Conservation (phyloP, 129 eudicot genomes). For the Solidago caesia region DNA sequence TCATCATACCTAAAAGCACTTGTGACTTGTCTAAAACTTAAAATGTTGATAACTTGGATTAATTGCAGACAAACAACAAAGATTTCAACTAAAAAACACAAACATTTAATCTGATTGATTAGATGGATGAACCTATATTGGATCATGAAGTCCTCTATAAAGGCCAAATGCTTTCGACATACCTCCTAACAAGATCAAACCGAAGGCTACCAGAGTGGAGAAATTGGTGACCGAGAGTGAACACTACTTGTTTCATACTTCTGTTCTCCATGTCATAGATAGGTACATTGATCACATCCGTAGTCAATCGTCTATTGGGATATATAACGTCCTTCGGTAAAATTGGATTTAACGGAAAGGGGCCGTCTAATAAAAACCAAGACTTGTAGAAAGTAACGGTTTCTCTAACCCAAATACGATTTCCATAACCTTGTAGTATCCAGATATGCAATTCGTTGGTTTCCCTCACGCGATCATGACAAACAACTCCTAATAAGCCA, state of each 20-base stretch:
- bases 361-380: not conserved
- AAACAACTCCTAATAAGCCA: slow-evolving; percentile 3
- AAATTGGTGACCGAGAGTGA: not conserved
- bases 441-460: not conserved
- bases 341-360: not conserved
- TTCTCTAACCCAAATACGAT: slow-evolving; percentile 6
- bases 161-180: slow-evolving; percentile 1
- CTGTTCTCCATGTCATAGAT: not conserved
- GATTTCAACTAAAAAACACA: no score
- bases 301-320: not conserved
- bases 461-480: not conserved
- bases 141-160: not conserved
- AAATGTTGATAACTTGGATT: no score
- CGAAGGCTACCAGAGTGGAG: not conserved
- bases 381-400: not conserved
- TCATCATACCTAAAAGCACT: no score
- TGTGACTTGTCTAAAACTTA: no score
- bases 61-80: no score
- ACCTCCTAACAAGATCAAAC: slow-evolving; percentile 1
- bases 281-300: not conserved
- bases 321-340: not conserved
- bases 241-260: not conserved
- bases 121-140: not conserved
- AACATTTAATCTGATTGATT: not conserved
- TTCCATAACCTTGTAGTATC: not conserved